Percentiles rank a stretch among this genome's conserved stretches.
Conservation (phyloP, 805 yeast genomes). For the Saccharomycopsis selenospora region DNA sequence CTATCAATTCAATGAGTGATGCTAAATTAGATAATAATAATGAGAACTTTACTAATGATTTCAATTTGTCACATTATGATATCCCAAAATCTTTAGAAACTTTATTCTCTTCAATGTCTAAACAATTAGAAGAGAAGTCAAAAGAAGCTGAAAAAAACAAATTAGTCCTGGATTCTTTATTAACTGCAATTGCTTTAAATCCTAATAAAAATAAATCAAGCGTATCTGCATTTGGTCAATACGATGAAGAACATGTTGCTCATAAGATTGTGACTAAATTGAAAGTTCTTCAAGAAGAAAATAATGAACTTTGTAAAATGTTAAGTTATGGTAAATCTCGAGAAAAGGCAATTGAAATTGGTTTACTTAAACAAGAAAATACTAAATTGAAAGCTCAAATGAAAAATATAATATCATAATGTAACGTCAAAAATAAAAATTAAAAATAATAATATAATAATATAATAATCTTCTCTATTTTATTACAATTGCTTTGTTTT, state of each 20-base stretch:
- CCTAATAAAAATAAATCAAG: slow-evolving; percentile 33
- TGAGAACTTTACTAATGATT: slow-evolving; percentile 8
- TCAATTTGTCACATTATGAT: slow-evolving; percentile 18
- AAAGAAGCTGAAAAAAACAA: slow-evolving; percentile 57
- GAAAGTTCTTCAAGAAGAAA: slow-evolving; percentile 56
- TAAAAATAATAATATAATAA: too few relatives aligned
- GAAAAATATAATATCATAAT: slow-evolving; percentile 17
- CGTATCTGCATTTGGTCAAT: slow-evolving; percentile 48
- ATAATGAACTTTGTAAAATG: slow-evolving; percentile 62
- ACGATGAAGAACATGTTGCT: slow-evolving; percentile 67
- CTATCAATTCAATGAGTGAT: slow-evolving; percentile 24
- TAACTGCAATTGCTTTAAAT: slow-evolving; percentile 47
- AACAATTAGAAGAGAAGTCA: slow-evolving; percentile 38
- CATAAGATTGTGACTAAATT: slow-evolving; percentile 63
- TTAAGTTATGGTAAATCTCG: slow-evolving; percentile 70
- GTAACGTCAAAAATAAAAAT: too few relatives aligned
- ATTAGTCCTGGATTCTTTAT: slow-evolving; percentile 51
- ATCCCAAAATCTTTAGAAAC: slow-evolving; percentile 40
- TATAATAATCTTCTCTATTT: too few relatives aligned
- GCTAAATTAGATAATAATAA: slow-evolving; percentile 12
- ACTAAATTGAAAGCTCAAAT: slow-evolving; percentile 37
- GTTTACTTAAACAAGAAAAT: slow-evolving; percentile 47
- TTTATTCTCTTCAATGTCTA: slow-evolving; percentile 42
- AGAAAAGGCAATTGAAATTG: slow-evolving; percentile 62
- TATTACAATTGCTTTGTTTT: too few relatives aligned